Base-by-base conservation (phyloP, 2,329 filamentous ascomycete genomes). In the Amphichorda felina region DNA sequence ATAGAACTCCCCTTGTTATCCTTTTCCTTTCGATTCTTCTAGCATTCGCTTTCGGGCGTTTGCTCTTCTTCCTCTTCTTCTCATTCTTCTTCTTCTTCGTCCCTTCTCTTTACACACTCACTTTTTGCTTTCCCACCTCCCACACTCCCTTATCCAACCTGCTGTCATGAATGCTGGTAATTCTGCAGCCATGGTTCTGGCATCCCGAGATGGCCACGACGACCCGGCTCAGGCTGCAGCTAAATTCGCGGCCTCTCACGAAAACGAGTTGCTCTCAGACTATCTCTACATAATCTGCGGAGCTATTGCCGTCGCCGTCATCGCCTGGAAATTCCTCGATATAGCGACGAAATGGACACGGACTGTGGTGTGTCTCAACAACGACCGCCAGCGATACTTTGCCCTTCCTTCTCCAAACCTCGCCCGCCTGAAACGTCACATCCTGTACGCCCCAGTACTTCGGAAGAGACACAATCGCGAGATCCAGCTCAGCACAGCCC, bases 311-410 rank as follows among this genome's bases (percentile, higher is more conserved):
- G 67, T 56, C 25, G 66, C 69, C 34, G 65, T 88, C 46, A 66
- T 83, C 43, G 46, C 78, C 42, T 89, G 84, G 72, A 75, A 80
- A 41, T 55, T 79, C 42, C 57, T 64, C 37, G 67, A 75, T 34
- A 66, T 71, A 37, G 59, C 82, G 38, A 63, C 73, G 39, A 74
- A 70, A 45, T 80, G 91, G 50, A 63, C 88, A 26, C 75, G 87
- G 43, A 79, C 73, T 18, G 66, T 94, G 30, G 70, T 81, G 29
- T 85, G 79, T 49, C 70, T 94, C 44, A 79, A 73, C 60, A 86
- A 85, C 60, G 80, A 84, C 43, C 79, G 69, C 2, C 87, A 94
- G 55, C 68, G 72, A 41, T 94, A 86, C 62, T 94, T 88, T 52
- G 70, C 78, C 31, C 61, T 64, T 17, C 70, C 81, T 5, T 65